phyloP scores from a whole-genome alignment of 2,329 filamentous ascomycete species.

The Amphichorda felina region DNA sequence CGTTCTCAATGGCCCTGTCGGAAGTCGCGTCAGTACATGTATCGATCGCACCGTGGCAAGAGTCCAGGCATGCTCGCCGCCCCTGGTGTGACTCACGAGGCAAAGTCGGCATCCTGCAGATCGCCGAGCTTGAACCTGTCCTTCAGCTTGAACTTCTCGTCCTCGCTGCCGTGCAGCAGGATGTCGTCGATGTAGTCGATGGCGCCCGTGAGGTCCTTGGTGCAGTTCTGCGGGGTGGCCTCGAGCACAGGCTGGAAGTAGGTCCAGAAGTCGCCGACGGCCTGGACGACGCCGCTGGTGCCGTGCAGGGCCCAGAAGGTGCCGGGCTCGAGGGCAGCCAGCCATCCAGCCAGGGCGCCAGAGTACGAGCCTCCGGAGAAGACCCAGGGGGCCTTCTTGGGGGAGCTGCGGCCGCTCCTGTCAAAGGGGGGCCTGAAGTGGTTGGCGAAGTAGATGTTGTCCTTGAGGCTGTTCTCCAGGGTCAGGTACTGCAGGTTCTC shows the following conservation, averaged over 20 bases:
- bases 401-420: constrained; percentile 48
- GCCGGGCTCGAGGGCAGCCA: constrained; percentile 61
- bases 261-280: constrained; percentile 61
- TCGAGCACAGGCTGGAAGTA: constrained; percentile 33
- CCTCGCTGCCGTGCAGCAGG: constrained; percentile 20
- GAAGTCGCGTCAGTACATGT: no score
- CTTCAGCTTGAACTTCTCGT: constrained; percentile 27
- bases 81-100: no score
- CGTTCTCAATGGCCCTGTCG: constrained; percentile 11
- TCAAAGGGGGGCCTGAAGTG: constrained; percentile 59
- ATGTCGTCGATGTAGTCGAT: constrained; percentile 35
- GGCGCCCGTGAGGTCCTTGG: constrained; percentile 44
- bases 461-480: constrained; percentile 66
- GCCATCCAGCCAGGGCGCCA: constrained; percentile 62
- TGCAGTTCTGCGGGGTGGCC: constrained; percentile 44
- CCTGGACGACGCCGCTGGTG: constrained; percentile 64
- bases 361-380: constrained; percentile 72
- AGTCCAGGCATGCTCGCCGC: no score
- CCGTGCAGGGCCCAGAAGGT: constrained; percentile 66
- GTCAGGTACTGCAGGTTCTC: constrained; percentile 64
- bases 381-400: constrained; percentile 56
- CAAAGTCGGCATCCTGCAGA: constrained; percentile 35
- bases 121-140: constrained; percentile 27
- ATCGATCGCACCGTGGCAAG: no score
- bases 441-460: constrained; percentile 64